Conservation (phyloP, 192 early-diverging fungal genomes). For the Linnemannia schmuckeri region DNA sequence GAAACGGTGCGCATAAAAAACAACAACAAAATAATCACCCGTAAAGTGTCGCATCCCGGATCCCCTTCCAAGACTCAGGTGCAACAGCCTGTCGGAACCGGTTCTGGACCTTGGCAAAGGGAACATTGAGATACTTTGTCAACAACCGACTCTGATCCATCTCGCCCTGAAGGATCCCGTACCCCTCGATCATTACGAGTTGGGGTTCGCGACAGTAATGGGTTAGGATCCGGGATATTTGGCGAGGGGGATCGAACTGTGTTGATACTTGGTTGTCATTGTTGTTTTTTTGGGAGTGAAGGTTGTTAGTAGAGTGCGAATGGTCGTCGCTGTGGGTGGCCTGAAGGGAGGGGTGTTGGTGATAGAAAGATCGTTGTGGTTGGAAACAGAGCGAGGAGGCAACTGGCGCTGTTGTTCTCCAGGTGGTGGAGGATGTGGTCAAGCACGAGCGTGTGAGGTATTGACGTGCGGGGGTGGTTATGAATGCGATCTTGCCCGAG, state of each 20-base stretch:
- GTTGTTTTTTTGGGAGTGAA: not conserved
- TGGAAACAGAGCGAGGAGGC: not conserved
- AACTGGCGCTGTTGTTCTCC: not conserved
- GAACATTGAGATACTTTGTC: conserved; percentile 44
- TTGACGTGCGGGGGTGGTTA: not conserved
- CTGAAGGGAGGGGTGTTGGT: not conserved
- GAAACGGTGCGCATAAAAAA: too few relatives aligned
- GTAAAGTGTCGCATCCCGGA: conserved; percentile 43
- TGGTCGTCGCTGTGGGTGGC: not conserved
- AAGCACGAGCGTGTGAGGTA: not conserved
- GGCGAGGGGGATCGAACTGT: conserved; percentile 26
- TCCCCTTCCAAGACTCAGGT: conserved; percentile 41
- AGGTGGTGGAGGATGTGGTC: not conserved
- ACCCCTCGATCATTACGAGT: conserved; percentile 39
- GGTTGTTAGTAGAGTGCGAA: not conserved
- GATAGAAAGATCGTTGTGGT: not conserved
- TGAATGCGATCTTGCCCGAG: not conserved
- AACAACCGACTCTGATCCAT: conserved; percentile 49
- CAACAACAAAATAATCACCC: conserved; percentile 20
- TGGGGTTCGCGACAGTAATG: conserved; percentile 46
- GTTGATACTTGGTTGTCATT: not conserved
- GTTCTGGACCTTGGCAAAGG: conserved; percentile 39
- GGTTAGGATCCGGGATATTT: conserved; percentile 35
- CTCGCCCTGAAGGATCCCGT: conserved; percentile 41
- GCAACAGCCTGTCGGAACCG: conserved; percentile 13